Conservation (phyloP, 1,284 basidiomycete genomes). For the Wolfiporia cocos region DNA sequence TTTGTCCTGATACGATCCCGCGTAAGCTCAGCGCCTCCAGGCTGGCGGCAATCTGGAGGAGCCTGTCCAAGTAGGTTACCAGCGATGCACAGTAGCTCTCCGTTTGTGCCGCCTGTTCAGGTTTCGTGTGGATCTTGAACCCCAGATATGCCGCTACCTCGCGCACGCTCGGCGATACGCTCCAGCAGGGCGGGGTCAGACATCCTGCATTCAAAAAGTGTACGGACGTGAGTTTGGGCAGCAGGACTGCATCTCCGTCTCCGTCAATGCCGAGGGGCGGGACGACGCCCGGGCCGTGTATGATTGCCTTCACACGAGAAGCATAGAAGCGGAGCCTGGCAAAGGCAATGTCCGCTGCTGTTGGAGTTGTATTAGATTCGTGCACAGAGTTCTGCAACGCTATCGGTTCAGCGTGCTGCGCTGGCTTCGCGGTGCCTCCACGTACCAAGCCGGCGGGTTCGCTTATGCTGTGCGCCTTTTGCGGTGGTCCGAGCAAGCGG, state of each 20-base stretch:
- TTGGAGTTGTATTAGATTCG: too few relatives aligned
- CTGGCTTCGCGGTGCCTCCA: too few relatives aligned
- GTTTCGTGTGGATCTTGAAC: not conserved
- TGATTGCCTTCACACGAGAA: constrained; percentile 39
- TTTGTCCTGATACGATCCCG: constrained; percentile 33
- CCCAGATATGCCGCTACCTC: constrained; percentile 5
- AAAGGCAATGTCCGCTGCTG: too few relatives aligned
- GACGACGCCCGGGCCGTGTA: constrained; percentile 4
- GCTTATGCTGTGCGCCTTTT: too few relatives aligned
- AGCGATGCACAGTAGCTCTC: constrained; percentile 8
- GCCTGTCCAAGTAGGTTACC: constrained; percentile 10
- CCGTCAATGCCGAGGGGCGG: too few relatives aligned
- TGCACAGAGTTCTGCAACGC: not conserved
- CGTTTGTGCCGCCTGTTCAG: not conserved
- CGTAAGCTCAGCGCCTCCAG: constrained; percentile 39
- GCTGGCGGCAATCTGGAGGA: constrained; percentile 10
- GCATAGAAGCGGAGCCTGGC: constrained; percentile 37
- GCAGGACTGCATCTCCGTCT: too few relatives aligned
- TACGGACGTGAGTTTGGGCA: constrained; percentile 15
- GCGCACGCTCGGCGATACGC: constrained; percentile 2
- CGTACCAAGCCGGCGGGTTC: too few relatives aligned
- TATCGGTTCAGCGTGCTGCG: too few relatives aligned
- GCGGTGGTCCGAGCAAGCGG: too few relatives aligned
- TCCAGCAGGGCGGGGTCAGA: constrained; percentile 1
- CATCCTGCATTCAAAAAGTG: constrained; percentile 4